phyloP scores from a whole-genome alignment of 2,329 filamentous ascomycete species.

The Cladophialophora bantiana region DNA sequence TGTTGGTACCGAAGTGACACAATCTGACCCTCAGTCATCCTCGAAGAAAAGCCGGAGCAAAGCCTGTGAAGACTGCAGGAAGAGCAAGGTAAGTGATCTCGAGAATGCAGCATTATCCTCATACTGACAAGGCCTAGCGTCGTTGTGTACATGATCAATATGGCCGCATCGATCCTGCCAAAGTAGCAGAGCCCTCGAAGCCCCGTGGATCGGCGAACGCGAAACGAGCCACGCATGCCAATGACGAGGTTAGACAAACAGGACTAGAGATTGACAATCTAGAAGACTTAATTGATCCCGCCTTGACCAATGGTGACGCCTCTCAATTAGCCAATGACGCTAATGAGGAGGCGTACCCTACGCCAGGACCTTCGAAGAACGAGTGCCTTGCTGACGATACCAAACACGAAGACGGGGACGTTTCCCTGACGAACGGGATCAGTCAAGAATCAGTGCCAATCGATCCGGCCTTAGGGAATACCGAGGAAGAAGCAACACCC shows the following conservation, averaged over 20 bases:
- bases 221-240: conserved; percentile 58
- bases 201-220: conserved; percentile 64
- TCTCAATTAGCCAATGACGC: conserved; percentile 18
- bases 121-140: conserved; percentile 55
- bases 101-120: conserved; percentile 10
- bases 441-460: background rate
- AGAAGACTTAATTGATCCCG: conserved; percentile 39
- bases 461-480: conserved; percentile 27
- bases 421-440: conserved; percentile 1
- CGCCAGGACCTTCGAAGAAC: conserved; percentile 40
- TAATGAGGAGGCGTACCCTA: conserved; percentile 30
- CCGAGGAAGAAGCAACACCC: conserved; percentile 13
- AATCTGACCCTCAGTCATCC: conserved; percentile 41
- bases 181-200: conserved; percentile 67
- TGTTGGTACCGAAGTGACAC: conserved; percentile 10
- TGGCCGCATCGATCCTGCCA: conserved; percentile 69
- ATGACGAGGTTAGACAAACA: conserved; percentile 51
- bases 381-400: conserved; percentile 27
- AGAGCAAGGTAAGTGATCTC: conserved; percentile 65
- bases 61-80: conserved; percentile 70
- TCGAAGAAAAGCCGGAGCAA: conserved; percentile 67
- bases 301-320: conserved; percentile 28
- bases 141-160: conserved; percentile 72
- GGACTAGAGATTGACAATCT: conserved; percentile 41
- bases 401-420: background rate